Evolutionary conservation across 2,329 filamentous ascomycete genomes (phyloP), one percentile per base, ranked within the genome.

Genomic region (Aspergillus ustus): DNA sequence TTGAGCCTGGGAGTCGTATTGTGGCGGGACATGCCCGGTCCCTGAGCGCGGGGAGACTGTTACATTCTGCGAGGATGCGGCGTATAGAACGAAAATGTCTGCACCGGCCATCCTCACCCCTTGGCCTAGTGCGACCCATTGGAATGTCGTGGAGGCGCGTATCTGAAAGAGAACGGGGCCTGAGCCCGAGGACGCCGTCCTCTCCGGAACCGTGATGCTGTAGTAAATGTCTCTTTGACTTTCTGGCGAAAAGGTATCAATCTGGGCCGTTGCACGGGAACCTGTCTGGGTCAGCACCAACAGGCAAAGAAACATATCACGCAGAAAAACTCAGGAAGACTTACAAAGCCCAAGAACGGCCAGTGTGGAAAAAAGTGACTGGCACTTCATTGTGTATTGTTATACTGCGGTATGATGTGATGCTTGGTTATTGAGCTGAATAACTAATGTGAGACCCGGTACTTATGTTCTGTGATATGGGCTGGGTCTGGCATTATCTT

Each of bases 81-180:
- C 75, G 72, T 90, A 90, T 66, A 89, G 79, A 69, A 90, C 65
- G 70, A 90, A 89, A 60, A 89, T 87, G 70, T 87, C 83, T 53
- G 87, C 73, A 34, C 81, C 83, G 15, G 71, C 45, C 87, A 90
- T 90, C 46, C 65, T 62, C 0, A 69, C 67, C 50, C 87, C 87
- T 34, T 84, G 85, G 31, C 85, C 87, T 19, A 89, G 77, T 8
- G 80, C 84, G 17, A 87, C 80, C 87, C 87, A 90, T 54, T 68
- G 52, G 20, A 68, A 31, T 2, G 54, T 43, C 9, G 25, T 52
- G 0, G 69, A 62, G 73, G 85, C 85, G n/a, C 76, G 76, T 59
- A 90, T 79, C 69, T 88, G 86, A 65, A 89, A 81, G 71, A 86
- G 89, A 57, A 89, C 80, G 70, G 86, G 85, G 59, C 85, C 86